A percentile compares a stretch with the other conserved stretches of the same genome.
phyloP scores from a whole-genome alignment of 2,329 filamentous ascomycete genomes.

The Harringtonia lauricola region DNA sequence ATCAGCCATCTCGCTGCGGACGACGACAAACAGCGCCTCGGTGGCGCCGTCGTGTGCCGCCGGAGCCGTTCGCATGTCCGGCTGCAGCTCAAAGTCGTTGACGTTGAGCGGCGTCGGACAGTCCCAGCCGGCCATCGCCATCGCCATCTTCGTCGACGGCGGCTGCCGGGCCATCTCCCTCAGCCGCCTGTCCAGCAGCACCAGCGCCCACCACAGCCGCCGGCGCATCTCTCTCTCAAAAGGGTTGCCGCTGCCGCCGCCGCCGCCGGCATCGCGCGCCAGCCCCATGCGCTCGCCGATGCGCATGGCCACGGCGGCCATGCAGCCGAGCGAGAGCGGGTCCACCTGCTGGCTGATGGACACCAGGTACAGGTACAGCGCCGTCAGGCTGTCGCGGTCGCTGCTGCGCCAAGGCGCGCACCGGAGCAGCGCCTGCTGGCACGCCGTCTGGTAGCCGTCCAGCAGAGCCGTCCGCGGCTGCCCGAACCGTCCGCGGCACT shows the following conservation, averaged over 20 bases:
- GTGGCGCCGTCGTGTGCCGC: constrained; percentile 22
- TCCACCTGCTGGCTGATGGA: constrained; percentile 30
- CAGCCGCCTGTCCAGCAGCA: constrained; percentile 44
- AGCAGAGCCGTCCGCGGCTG: constrained; percentile 28
- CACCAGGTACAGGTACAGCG: constrained; percentile 44
- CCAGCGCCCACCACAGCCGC: constrained; percentile 50
- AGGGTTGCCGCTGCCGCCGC: constrained; percentile 13
- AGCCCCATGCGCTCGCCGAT: constrained; percentile 47
- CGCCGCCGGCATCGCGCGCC: constrained; percentile 28
- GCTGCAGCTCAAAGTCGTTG: constrained; percentile 32
- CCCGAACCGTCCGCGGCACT: constrained; percentile 30
- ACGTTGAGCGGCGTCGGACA: constrained; percentile 32
- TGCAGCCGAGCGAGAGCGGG: constrained; percentile 38
- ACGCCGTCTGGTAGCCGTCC: constrained; percentile 31
- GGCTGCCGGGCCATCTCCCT: constrained; percentile 34
- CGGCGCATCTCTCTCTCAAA: constrained; percentile 49
- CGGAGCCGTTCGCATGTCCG: constrained; percentile 26
- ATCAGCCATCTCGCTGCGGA: constrained; percentile 28
- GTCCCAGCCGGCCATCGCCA: constrained; percentile 25
- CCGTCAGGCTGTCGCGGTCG: constrained; percentile 43
- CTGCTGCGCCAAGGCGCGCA: constrained; percentile 36
- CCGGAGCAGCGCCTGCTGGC: constrained; percentile 32
- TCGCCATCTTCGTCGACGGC: constrained; percentile 13
- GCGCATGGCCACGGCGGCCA: constrained; percentile 42
- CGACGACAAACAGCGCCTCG: constrained; percentile 29